Conservation (phyloP, 2,329 filamentous ascomycete species). For the Trichoderma aggressivum region DNA sequence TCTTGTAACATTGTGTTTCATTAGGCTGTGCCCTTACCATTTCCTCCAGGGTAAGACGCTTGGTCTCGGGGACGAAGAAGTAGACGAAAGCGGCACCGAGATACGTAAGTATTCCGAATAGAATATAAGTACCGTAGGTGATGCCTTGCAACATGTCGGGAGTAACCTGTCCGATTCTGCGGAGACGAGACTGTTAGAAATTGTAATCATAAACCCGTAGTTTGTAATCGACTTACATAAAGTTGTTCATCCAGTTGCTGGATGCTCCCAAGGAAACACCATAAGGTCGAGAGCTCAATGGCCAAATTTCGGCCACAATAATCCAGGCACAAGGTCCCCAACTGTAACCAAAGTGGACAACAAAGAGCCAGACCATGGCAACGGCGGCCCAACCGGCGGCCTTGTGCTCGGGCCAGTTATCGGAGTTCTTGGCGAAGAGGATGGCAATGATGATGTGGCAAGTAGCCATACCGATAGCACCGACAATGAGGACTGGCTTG, state of each 20-base stretch:
- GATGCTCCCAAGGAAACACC: conserved; percentile 67
- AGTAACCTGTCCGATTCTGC: conserved; percentile 56
- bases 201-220: neutral
- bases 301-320: conserved; percentile 72
- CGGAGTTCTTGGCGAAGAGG: conserved; percentile 62
- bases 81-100: conserved; percentile 60
- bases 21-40: conserved; percentile 40
- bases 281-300: conserved; percentile 65
- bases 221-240: conserved; percentile 37
- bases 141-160: conserved; percentile 64
- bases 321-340: conserved; percentile 77
- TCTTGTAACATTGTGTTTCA: fast-evolving
- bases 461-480: conserved; percentile 65
- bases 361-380: conserved; percentile 70
- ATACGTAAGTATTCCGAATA: conserved; percentile 64
- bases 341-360: conserved; percentile 70
- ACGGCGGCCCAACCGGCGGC: conserved; percentile 68
- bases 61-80: conserved; percentile 64
- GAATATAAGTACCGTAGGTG: conserved; percentile 67
- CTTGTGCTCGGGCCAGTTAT: conserved; percentile 53
- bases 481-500: conserved; percentile 59
- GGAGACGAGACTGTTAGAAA: neutral
- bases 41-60: conserved; percentile 61
- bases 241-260: conserved; percentile 63
- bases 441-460: conserved; percentile 71